A percentile compares a stretch with the other conserved stretches of the same genome.
phyloP scores from a whole-genome alignment of 768 basidiomycete genomes.

The Lactifluus subvellereus region DNA sequence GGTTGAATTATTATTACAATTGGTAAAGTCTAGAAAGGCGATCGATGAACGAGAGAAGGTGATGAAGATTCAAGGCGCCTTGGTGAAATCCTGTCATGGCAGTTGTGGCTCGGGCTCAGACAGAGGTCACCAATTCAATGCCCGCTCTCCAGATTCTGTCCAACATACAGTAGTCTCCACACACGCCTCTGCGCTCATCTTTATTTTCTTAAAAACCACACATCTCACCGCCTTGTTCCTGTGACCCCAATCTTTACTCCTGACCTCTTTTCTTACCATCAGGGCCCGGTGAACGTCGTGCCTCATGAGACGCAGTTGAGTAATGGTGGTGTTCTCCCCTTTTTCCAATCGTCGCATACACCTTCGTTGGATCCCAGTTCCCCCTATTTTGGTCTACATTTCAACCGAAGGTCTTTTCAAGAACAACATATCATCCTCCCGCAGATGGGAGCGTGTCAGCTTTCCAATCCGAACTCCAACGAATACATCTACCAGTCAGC shows the following conservation, averaged over 20 bases:
- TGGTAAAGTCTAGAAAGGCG: neutral
- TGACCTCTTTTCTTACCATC: neutral
- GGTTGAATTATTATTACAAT: neutral
- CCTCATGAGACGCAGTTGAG: neutral
- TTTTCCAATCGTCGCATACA: neutral
- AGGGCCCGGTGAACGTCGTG: neutral
- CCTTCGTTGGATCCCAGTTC: neutral
- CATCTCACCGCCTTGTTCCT: too few relatives aligned
- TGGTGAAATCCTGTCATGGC: too few relatives aligned
- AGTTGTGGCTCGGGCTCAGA: too few relatives aligned
- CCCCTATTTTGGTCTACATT: neutral
- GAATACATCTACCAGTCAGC: neutral
- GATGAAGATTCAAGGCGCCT: neutral
- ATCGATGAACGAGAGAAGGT: neutral
- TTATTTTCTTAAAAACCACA: too few relatives aligned
- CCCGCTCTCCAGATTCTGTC: neutral
- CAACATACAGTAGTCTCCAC: too few relatives aligned
- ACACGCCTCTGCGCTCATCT: neutral
- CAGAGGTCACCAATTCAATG: conserved; percentile 3
- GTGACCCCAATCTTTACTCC: neutral
- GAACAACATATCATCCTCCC: neutral
- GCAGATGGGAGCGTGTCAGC: neutral
- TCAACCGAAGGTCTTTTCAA: neutral
- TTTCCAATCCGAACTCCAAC: neutral
- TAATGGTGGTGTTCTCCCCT: neutral